A percentile compares a stretch with the other conserved stretches of the same genome.
phyloP scores from a whole-genome alignment of 352 stramenopile genomes.

The Phytopythium sindhum region DNA sequence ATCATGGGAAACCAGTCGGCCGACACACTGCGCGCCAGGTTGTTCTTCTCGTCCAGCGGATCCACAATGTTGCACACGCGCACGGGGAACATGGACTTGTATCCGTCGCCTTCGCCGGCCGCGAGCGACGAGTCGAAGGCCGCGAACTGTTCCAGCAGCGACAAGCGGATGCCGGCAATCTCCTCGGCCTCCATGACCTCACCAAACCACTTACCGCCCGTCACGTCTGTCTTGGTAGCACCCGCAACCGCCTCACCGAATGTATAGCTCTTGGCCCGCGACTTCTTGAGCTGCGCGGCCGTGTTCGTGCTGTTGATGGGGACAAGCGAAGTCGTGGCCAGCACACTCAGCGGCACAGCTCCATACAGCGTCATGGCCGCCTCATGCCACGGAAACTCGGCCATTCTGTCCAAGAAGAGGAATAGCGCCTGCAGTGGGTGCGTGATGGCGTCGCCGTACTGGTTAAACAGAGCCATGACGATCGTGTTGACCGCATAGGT shows the following conservation, averaged over 20 bases:
- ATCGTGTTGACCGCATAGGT: conserved; percentile 89
- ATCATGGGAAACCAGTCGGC: conserved; percentile 67
- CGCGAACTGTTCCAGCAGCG: conserved; percentile 56
- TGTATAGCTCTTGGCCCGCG: conserved; percentile 6
- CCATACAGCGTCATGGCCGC: conserved; percentile 79
- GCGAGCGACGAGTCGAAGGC: conserved; percentile 36
- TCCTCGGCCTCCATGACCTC: conserved; percentile 33
- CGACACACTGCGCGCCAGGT: conserved; percentile 79
- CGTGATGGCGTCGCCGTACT: conserved; percentile 60
- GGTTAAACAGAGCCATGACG: conserved; percentile 88
- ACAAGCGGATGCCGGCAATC: conserved; percentile 43
- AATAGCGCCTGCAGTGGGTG: conserved; percentile 83
- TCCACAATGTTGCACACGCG: conserved; percentile 88
- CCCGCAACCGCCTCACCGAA: conserved; percentile 8
- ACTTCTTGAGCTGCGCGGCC: conserved; percentile 13
- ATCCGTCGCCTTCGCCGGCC: conserved; percentile 5
- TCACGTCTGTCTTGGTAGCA: conserved; percentile 11
- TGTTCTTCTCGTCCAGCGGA: conserved; percentile 84
- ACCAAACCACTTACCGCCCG: conserved; percentile 12
- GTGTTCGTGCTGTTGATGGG: conserved; percentile 8
- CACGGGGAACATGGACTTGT: conserved; percentile 55
- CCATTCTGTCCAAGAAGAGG: conserved; percentile 83
- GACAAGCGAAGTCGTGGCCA: conserved; percentile 43
- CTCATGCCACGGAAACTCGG: conserved; percentile 85
- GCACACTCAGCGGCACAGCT: conserved; percentile 44